A percentile compares a stretch with the other conserved stretches of the same genome.
phyloP scores from a whole-genome alignment of 2,329 filamentous ascomycete genomes.

The Alternaria arborescens region DNA sequence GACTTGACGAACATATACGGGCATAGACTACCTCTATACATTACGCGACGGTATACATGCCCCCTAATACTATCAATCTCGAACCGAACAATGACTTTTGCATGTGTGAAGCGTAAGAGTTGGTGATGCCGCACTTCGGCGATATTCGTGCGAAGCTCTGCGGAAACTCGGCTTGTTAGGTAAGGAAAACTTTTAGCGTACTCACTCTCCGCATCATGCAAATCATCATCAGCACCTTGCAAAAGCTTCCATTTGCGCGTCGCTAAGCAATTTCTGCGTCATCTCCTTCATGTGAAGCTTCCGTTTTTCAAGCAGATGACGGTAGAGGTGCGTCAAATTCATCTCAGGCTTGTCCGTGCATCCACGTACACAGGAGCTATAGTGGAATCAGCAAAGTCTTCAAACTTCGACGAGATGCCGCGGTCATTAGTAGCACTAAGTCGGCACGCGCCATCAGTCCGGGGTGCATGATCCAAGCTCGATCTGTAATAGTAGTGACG shows the following conservation, averaged over 20 bases:
- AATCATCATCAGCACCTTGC: conserved; percentile 4
- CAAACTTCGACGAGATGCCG: not conserved
- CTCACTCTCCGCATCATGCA: conserved; percentile 4
- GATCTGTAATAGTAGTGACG: conserved; percentile 24
- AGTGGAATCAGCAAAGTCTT: not conserved
- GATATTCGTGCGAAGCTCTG: conserved; percentile 18
- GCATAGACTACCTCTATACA: not conserved
- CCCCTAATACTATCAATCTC: not conserved
- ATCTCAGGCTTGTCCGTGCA: not conserved
- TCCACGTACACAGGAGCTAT: not conserved
- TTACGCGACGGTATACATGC: not conserved
- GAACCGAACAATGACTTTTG: not conserved
- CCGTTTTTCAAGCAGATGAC: not conserved
- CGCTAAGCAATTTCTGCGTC: not conserved
- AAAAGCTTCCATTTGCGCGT: not conserved
- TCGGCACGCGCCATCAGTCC: conserved; percentile 24
- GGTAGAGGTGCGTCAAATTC: not conserved
- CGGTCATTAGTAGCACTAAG: conserved; percentile 3
- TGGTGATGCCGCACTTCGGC: conserved; percentile 16
- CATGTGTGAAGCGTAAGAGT: not conserved
- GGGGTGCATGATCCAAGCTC: conserved; percentile 31
- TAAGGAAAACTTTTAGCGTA: conserved; percentile 4
- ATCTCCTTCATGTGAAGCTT: not conserved
- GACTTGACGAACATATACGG: not conserved
- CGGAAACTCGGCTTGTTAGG: conserved; percentile 16